Percentiles rank a stretch among this genome's conserved stretches.
Evolutionary conservation across 139 green algal genomes (phyloP).

Genomic region (Ettlia oleoabundans): DNA sequence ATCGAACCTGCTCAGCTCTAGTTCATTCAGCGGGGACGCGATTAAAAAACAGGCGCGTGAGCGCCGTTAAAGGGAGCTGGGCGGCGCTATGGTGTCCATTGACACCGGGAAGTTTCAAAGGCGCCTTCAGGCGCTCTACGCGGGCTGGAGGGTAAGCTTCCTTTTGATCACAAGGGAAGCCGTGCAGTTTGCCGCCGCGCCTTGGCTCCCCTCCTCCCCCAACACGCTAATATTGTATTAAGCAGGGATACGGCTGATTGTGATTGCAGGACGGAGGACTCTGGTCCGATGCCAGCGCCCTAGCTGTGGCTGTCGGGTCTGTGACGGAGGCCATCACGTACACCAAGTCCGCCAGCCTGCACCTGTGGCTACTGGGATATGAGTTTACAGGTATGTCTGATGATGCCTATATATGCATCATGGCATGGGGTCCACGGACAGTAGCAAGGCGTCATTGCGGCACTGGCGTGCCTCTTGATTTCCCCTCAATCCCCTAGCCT

Average conservation of each 20-base stretch:
- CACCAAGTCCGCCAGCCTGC: conserved; percentile 88
- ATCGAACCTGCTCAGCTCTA: too few species aligned
- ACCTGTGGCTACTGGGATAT: conserved; percentile 96
- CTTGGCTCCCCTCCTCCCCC: too few species aligned
- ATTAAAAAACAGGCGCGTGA: too few species aligned
- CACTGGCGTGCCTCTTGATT: neutral
- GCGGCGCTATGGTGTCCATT: conserved; percentile 48
- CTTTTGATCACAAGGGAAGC: neutral
- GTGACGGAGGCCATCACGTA: conserved; percentile 83
- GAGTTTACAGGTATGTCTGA: conserved; percentile 81
- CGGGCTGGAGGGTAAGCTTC: conserved; percentile 64
- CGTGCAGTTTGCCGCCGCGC: too few species aligned
- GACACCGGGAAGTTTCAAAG: conserved; percentile 58
- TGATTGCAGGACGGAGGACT: neutral
- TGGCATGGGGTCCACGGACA: too few species aligned
- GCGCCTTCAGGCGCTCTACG: conserved; percentile 68
- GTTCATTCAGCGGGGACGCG: too few species aligned
- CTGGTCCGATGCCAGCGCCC: conserved; percentile 34
- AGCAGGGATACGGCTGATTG: too few species aligned
- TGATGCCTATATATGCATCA: neutral
- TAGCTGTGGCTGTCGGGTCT: conserved; percentile 59
- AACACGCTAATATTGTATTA: too few species aligned
- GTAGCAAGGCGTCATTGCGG: neutral
- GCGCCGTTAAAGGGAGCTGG: neutral
- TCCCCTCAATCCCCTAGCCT: neutral